Evolutionary conservation across 73 alveolate genomes (phyloP), one percentile per base, ranked within the genome.

Genomic region (Paramecium biaurelia): DNA sequence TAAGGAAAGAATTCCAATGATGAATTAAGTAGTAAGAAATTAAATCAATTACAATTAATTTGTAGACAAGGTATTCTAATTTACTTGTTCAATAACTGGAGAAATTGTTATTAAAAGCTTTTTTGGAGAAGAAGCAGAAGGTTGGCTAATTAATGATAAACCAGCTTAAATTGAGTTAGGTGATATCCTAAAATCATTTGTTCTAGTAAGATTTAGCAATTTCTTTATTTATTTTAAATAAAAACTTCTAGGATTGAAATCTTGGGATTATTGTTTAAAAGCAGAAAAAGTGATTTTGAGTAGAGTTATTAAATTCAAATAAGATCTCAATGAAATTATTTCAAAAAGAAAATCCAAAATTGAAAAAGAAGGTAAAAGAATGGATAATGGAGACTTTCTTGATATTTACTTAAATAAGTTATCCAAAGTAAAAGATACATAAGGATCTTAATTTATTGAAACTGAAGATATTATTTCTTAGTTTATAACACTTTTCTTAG

Each of bases 401-500:
- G 87, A 74, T 35, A 35, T 74, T 1, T 28, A 28, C 10, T 41
- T 74, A 37, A 74, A 74, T 37, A 18, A 34, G 38, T 74, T n/a
- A 32, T 28, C 30, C 18, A 74, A 74, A 2, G 34, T 3, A 8
- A 41, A 74, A 26, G 58, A 34, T 6, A 41, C 7, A 5, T 7
- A 28, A 11, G 42, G 14, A 7, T 9, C n/a, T 30, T 14, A 70
- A 7, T 1, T 12, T 41, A 41, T 41, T 43, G 76, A 38, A 8
- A 12, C 18, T 79, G 90, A 79, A 41, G 90, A 79, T 38, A 79
- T 79, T 45, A 45, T 79, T 12, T 38, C 45, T n/a, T 79, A 79
- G 43, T 79, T 79, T 43, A 45, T 45, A 20, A 79, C 90, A 8
- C 43, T 79, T 5, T 79, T 43, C 28, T 42, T 79, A 21, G 90